phyloP scores from a whole-genome alignment of 257 asterid species.

The Paraleonurus japonicus region DNA sequence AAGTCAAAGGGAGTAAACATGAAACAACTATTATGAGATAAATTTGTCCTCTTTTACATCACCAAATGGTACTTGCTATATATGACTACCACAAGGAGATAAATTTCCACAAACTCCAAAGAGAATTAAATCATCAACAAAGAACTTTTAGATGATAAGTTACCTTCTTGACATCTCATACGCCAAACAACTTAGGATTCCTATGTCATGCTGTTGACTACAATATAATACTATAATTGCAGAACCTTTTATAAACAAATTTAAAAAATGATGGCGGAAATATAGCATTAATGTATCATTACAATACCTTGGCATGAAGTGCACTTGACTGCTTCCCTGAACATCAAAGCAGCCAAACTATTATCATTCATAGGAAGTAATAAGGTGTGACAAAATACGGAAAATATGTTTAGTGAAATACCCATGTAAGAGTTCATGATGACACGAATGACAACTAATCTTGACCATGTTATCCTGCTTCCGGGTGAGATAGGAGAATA shows the following conservation, averaged over 20 bases:
- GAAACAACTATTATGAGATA: not conserved
- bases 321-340: constrained; percentile 77
- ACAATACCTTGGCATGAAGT: constrained; percentile 72
- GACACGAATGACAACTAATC: constrained; percentile 60
- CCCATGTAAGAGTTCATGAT: constrained; percentile 57
- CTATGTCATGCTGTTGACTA: not conserved
- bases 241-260: not conserved
- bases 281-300: constrained; percentile 15
- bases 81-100: not conserved
- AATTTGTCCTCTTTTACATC: not conserved
- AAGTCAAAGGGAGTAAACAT: not conserved
- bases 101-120: not conserved
- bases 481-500: constrained; percentile 50
- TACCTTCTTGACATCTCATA: constrained; percentile 5
- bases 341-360: constrained; percentile 28
- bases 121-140: not conserved
- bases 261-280: not conserved
- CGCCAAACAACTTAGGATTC: constrained; percentile 2
- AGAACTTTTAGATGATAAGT: not conserved
- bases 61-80: not conserved
- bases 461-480: constrained; percentile 53
- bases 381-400: constrained; percentile 1
- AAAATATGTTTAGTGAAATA: constrained; percentile 31
- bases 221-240: not conserved
- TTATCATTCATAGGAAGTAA: constrained; percentile 18